Base-by-base conservation (phyloP, 495 filamentous ascomycete species). In the Penicillium taxi region DNA sequence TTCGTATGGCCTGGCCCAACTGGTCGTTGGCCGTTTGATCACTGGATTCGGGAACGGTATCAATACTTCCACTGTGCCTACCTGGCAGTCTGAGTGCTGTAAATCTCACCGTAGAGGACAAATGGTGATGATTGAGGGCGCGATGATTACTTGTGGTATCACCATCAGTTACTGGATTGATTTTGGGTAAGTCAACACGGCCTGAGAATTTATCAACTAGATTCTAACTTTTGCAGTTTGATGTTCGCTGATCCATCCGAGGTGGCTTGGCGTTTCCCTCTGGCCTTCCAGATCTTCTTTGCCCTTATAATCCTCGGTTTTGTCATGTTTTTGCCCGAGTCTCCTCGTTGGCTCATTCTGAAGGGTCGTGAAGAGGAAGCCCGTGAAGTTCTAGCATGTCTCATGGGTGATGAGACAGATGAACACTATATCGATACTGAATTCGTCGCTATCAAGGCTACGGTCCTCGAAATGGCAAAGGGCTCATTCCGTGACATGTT, bases 111-210 rank as follows among this genome's bases (percentile, higher is more conserved):
- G 75, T 32, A 73, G 82, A 48, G 84, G 84, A 9, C 80, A 82
- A 45, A 64, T 88, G 48, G 80, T 88, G 54, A 86, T 86, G 82
- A 79, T 88, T 34, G 81, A 86, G 55, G 81, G 77, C 25, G 64
- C 80, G 11, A 65, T 84, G 56, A 82, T 86, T 45, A 82, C 82
- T 3, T 72, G 72, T 22, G 82, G 84, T 47, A 77, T 86, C 44
- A 79, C 75, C 42, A 63, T 86, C 52, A 74, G 70, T 48, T 84
- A 88, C 61, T 89, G 82, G 82, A 69, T 88, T 31, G 77, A 79
- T 42, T 81, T 83, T 31, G 84, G n/a, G n/a, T n/a, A n/a, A n/a
- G n/a, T n/a, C n/a, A n/a, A n/a, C n/a, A n/a, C n/a, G n/a, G n/a
- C n/a, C n/a, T n/a, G n/a, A n/a, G n/a, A n/a, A n/a, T n/a, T n/a